These are phyloP conservation scores for Trametes maxima DNA, from an alignment of 768 basidiomycete species.

Conservation along the genomic window DNA sequence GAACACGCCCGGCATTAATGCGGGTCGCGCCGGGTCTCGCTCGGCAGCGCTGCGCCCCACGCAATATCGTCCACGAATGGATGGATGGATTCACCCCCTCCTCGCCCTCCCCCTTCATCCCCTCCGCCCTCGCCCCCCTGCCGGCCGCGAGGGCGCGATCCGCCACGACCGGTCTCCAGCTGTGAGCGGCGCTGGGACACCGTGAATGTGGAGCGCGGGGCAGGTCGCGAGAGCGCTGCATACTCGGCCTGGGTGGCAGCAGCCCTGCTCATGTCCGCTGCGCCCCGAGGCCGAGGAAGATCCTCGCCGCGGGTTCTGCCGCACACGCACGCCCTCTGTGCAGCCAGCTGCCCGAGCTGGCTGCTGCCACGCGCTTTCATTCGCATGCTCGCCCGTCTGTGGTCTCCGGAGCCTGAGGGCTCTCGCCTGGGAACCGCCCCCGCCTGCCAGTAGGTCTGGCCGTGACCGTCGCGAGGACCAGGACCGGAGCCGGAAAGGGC, in stretches of 20 bases:
- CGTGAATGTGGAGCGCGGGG: constrained; percentile 11
- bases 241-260: not conserved
- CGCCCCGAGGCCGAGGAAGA: constrained; percentile 3
- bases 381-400: not conserved
- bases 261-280: constrained; percentile 3
- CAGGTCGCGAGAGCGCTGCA: not conserved
- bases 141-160: not conserved
- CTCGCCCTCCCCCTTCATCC: not conserved
- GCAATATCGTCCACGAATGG: not conserved
- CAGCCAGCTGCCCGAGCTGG: not conserved
- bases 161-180: not conserved
- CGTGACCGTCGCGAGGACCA: not conserved
- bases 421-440: no score
- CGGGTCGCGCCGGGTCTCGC: not conserved
- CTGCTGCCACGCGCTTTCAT: not conserved
- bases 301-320: not conserved
- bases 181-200: not conserved
- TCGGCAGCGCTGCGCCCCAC: not conserved
- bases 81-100: not conserved
- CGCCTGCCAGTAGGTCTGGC: no score
- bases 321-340: not conserved
- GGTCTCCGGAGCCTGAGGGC: not conserved
- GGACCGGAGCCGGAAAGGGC: not conserved
- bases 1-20: not conserved
- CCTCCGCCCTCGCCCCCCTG: not conserved